phyloP scores from a whole-genome alignment of 176 grass and related monocot species.

The Guadua angustifolia region DNA sequence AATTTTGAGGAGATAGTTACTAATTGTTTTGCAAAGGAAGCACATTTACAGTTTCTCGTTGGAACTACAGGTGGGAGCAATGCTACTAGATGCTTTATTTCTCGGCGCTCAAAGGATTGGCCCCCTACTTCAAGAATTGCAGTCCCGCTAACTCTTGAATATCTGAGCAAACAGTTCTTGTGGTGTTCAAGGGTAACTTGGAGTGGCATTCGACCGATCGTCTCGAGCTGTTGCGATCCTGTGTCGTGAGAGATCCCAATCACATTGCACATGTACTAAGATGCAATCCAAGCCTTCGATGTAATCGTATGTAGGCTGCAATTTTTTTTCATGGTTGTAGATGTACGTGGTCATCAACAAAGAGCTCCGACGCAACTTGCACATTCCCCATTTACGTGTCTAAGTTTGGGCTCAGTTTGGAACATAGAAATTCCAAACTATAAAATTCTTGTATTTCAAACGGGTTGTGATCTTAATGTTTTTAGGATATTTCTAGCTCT shows the following conservation, averaged over 20 bases:
- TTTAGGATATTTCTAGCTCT: no score
- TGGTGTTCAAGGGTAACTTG: neutral
- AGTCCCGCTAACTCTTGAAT: constrained; percentile 36
- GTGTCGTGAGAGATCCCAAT: neutral
- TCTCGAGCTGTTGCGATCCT: neutral
- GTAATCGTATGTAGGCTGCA: neutral
- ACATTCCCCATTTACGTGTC: neutral
- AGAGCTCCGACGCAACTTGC: neutral
- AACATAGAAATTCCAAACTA: neutral
- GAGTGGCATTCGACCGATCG: neutral
- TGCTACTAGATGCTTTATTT: constrained; percentile 77
- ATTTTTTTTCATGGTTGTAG: constrained; percentile 14
- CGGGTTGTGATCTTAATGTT: no score
- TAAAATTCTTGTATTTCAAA: neutral
- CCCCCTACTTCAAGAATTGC: constrained; percentile 75
- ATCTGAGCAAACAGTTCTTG: neutral
- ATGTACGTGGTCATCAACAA: neutral
- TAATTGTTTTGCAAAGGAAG: neutral
- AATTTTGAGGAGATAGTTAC: neutral
- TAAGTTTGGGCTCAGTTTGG: neutral
- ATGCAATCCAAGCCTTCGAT: neutral
- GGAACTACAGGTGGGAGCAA: constrained; percentile 65
- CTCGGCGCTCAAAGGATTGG: constrained; percentile 80
- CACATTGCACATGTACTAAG: neutral
- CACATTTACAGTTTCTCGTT: neutral